Evolutionary conservation across 345 rosid genomes (phyloP).

Genomic region (Citrus inodora): DNA sequence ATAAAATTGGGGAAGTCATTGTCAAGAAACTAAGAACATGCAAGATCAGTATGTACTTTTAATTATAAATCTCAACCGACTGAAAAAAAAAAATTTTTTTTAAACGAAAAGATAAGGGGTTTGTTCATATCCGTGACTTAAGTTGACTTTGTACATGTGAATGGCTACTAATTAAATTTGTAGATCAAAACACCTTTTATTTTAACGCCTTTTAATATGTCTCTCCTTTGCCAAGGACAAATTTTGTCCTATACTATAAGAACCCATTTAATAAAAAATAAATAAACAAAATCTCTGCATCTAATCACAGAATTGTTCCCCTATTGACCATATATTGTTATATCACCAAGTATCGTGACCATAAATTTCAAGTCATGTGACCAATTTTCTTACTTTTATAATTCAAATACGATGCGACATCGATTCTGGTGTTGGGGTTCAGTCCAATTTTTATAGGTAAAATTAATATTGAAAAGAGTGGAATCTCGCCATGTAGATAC

Average conservation of each 20-base stretch:
- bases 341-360: background rate
- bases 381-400: background rate
- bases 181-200: conserved; percentile 1
- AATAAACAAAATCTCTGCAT: background rate
- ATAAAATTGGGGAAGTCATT: background rate
- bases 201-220: background rate
- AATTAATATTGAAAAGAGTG: conserved; percentile 28
- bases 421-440: conserved; percentile 33
- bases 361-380: conserved; percentile 1
- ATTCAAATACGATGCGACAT: conserved; percentile 21
- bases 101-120: background rate
- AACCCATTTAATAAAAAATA: background rate
- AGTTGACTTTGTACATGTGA: conserved; percentile 30
- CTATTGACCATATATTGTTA: background rate
- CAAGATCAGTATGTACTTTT: background rate
- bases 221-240: conserved; percentile 6
- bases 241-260: background rate
- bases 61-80: background rate
- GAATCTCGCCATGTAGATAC: conserved; percentile 24
- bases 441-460: conserved; percentile 20
- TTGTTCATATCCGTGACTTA: conserved; percentile 16
- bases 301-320: background rate
- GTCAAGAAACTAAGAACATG: background rate
- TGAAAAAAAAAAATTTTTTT: too few relatives aligned
- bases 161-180: conserved; percentile 1